Conservation (phyloP, 768 basidiomycete species). For the Suillus clintonianus region DNA sequence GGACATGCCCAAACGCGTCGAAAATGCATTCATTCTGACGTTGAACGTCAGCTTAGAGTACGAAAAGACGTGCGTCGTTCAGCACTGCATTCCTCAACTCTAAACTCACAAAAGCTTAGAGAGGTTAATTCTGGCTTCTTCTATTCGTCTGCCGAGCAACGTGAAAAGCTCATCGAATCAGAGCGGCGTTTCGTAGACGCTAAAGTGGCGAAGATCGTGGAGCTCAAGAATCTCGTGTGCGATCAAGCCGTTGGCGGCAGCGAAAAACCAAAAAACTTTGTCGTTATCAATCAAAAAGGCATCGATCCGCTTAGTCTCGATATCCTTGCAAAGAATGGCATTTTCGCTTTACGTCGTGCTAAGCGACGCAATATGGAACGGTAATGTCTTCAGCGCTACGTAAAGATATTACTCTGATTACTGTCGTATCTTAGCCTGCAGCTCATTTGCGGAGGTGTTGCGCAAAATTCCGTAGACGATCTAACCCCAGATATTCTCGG, state of each 20-base stretch:
- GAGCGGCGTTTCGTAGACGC: slow-evolving; percentile 93
- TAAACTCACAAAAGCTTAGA: slow-evolving; percentile 43
- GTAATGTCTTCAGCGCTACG: slow-evolving; percentile 42
- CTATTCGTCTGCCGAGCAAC: slow-evolving; percentile 97
- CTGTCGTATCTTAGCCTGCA: slow-evolving; percentile 62
- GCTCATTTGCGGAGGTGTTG: slow-evolving; percentile 90
- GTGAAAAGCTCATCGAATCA: slow-evolving; percentile 98
- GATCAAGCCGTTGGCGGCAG: slow-evolving; percentile 86
- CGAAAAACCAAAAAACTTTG: slow-evolving; percentile 85
- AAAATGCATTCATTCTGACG: slow-evolving; percentile 93
- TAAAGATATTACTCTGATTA: slow-evolving; percentile 29
- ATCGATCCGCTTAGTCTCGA: slow-evolving; percentile 97
- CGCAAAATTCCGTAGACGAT: slow-evolving; percentile 98
- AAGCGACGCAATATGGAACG: slow-evolving; percentile 99
- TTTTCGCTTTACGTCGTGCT: slow-evolving; percentile 89
- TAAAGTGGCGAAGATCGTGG: slow-evolving; percentile 94
- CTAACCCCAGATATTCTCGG: slow-evolving; percentile 89
- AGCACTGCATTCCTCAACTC: slow-evolving; percentile 18
- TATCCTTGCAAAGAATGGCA: slow-evolving; percentile 94
- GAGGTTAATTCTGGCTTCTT: slow-evolving; percentile 99
- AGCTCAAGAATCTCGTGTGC: slow-evolving; percentile 94
- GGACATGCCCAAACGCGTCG: slow-evolving; percentile 98
- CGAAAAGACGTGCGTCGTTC: slow-evolving; percentile 88
- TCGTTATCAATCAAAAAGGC: slow-evolving; percentile 98
- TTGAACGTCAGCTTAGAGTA: slow-evolving; percentile 98